Evolutionary conservation across 352 stramenopile genomes (phyloP).

Genomic region (Phytophthora pinifolia): DNA sequence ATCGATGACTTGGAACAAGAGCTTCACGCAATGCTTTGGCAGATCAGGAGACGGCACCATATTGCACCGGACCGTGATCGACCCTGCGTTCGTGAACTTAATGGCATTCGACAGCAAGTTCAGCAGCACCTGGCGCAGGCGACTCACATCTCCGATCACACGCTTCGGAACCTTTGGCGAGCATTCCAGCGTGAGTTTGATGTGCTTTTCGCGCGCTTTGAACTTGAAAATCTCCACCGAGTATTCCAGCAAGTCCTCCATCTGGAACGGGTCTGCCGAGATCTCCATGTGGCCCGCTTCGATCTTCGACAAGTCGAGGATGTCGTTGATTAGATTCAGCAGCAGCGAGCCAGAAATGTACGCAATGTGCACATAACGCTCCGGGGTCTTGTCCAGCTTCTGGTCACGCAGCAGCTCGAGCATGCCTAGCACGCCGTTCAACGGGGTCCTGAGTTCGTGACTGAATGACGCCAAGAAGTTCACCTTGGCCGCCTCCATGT

Average conservation of each 20-base stretch:
- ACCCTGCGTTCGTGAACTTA: conserved; percentile 76
- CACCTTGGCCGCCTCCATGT: conserved; percentile 67
- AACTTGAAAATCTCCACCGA: conserved; percentile 86
- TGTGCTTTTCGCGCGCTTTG: conserved; percentile 75
- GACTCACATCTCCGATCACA: conserved; percentile 61
- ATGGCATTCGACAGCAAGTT: conserved; percentile 81
- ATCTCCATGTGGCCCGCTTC: conserved; percentile 89
- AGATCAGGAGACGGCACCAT: conserved; percentile 55
- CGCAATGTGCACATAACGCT: conserved; percentile 72
- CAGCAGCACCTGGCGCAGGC: conserved; percentile 67
- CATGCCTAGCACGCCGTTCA: conserved; percentile 83
- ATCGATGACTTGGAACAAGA: conserved; percentile 73
- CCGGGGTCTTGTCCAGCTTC: conserved; percentile 54
- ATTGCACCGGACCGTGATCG: conserved; percentile 68
- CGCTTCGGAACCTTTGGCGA: conserved; percentile 53
- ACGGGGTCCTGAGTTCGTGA: conserved; percentile 65
- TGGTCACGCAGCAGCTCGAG: conserved; percentile 68
- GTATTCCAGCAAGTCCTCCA: conserved; percentile 74
- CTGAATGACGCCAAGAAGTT: conserved; percentile 75
- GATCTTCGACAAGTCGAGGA: conserved; percentile 90
- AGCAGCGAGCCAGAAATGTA: conserved; percentile 69
- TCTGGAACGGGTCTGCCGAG: conserved; percentile 71
- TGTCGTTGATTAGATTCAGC: conserved; percentile 84
- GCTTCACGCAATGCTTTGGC: conserved; percentile 55
- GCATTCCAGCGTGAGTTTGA: conserved; percentile 73